phyloP scores from a whole-genome alignment of 176 grass and related monocot genomes.

The Aegilops bicornis region DNA sequence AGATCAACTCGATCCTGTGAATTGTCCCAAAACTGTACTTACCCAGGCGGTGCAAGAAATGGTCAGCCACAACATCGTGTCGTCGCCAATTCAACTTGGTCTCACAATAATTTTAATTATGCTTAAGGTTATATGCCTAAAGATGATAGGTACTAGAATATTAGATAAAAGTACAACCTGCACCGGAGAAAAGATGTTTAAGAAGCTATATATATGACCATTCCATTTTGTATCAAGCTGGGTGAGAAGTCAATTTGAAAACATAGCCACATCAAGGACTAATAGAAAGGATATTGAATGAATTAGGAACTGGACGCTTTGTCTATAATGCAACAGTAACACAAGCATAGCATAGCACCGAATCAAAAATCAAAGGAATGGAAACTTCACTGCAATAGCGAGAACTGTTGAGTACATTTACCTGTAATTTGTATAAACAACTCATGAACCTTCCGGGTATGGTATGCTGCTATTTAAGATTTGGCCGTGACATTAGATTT shows the following conservation, averaged over 20 bases:
- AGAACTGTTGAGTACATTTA: neutral
- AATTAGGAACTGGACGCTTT: neutral
- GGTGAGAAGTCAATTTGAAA: neutral
- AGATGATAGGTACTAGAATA: no score
- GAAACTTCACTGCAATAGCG: neutral
- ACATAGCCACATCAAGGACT: neutral
- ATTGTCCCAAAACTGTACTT: no score
- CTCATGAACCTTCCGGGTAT: neutral
- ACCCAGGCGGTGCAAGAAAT: no score
- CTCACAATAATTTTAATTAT: no score
- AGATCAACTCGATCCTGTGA: no score
- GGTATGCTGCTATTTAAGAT: neutral
- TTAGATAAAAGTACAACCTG: neutral
- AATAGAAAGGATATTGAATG: neutral
- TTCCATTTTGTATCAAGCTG: neutral
- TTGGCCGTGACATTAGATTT: neutral
- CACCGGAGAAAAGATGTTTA: neutral
- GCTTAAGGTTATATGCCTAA: no score
- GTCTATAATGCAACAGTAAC: neutral
- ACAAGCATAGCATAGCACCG: neutral
- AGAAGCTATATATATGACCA: neutral
- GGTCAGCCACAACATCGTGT: no score
- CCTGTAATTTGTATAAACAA: conserved; percentile 2
- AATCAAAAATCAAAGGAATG: neutral
- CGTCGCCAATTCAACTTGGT: no score